Percentiles rank a stretch among this genome's conserved stretches.
Evolutionary conservation across 139 green algal species (phyloP).

Genomic region (Auxenochlorella pyrenoidosa): DNA sequence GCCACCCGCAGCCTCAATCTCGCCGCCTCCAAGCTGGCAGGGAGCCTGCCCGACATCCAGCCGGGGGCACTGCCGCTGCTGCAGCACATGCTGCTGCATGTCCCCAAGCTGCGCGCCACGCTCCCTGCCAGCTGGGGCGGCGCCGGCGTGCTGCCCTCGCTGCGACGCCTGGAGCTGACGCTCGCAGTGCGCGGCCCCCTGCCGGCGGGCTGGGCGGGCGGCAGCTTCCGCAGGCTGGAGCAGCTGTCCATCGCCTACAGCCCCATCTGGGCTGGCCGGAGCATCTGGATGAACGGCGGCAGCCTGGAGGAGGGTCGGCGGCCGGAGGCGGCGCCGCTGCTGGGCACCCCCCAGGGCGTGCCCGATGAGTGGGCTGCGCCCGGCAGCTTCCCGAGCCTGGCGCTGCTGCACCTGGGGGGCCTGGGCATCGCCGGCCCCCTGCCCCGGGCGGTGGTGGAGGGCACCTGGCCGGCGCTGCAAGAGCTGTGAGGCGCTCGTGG

Average conservation of each 20-base stretch:
- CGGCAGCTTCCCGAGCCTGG: neutral
- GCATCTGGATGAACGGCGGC: no score
- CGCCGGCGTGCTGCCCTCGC: neutral
- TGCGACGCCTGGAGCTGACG: neutral
- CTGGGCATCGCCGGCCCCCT: neutral
- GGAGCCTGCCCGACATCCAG: neutral
- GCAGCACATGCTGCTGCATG: neutral
- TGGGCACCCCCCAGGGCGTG: neutral
- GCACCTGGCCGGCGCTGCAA: neutral
- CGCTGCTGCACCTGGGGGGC: neutral
- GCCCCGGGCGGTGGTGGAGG: neutral
- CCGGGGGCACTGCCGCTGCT: neutral
- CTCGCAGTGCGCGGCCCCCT: neutral
- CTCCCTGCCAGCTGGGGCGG: neutral
- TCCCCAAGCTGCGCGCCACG: neutral
- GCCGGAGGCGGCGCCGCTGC: no score
- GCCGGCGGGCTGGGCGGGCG: neutral
- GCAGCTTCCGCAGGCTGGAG: neutral
- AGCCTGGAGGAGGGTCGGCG: no score
- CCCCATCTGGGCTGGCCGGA: no score
- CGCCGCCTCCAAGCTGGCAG: neutral
- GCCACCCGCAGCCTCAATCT: no score
- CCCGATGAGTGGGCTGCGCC: neutral
- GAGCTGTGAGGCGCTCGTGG: neutral
- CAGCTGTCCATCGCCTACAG: neutral